A percentile compares a stretch with the other conserved stretches of the same genome.
These are phyloP conservation scores for Diaporthe batatas DNA, from an alignment of 2,329 filamentous ascomycete species.

Conservation along the genomic window DNA sequence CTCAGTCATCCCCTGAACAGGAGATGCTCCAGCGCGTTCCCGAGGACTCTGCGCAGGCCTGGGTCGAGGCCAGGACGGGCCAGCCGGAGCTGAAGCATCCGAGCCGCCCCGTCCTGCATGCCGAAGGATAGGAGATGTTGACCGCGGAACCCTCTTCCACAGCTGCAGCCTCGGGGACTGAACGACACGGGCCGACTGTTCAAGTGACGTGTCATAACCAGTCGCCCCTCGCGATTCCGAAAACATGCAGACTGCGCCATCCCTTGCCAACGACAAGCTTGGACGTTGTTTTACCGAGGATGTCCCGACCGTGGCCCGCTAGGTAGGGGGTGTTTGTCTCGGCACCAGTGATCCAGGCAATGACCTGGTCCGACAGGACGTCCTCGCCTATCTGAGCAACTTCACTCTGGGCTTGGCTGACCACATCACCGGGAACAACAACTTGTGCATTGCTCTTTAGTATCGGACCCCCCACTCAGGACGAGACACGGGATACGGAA, in stretches of 20 bases:
- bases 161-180: conserved; percentile 50
- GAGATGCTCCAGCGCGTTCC: conserved; percentile 66
- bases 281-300: conserved; percentile 71
- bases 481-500: not conserved
- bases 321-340: conserved; percentile 75
- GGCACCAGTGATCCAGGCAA: conserved; percentile 72
- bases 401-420: conserved; percentile 59
- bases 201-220: conserved; percentile 18
- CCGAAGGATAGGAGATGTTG: conserved; percentile 74
- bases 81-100: conserved; percentile 62
- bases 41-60: conserved; percentile 58
- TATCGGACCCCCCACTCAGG: not conserved
- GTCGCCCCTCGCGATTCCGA: conserved; percentile 67
- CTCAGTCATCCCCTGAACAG: conserved; percentile 82
- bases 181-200: not conserved
- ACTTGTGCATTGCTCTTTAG: conserved; percentile 55
- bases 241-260: conserved; percentile 73
- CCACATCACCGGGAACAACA: conserved; percentile 61
- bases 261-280: conserved; percentile 75
- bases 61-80: conserved; percentile 45
- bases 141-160: conserved; percentile 71
- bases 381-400: conserved; percentile 59
- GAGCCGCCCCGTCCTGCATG: conserved; percentile 76
- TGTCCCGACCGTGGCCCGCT: conserved; percentile 67
- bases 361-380: conserved; percentile 66